phyloP scores from a whole-genome alignment of 2,329 filamentous ascomycete genomes.

The Botrytis fragariae region DNA sequence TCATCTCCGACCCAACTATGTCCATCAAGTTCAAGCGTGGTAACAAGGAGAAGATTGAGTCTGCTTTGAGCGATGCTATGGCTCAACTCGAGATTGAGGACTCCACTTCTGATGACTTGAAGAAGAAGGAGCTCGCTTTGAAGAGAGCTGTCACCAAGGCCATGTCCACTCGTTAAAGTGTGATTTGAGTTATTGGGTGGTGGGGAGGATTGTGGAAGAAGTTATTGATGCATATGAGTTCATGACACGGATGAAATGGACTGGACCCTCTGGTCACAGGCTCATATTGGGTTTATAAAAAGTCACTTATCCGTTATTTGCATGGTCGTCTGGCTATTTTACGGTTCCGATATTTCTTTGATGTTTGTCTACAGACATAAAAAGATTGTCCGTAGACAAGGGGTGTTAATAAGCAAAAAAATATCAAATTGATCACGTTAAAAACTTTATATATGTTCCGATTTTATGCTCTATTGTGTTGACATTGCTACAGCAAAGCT shows the following conservation, averaged over 20 bases:
- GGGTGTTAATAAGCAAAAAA: conserved; percentile 36
- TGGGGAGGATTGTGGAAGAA: conserved; percentile 27
- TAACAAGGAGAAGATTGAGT: conserved; percentile 99
- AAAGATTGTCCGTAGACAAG: conserved; percentile 40
- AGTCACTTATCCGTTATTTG: conserved; percentile 34
- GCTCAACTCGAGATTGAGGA: conserved; percentile 95
- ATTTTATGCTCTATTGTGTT: neutral
- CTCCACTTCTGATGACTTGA: conserved; percentile 85
- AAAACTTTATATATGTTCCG: conserved; percentile 8
- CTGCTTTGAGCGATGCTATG: conserved; percentile 95
- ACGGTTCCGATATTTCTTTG: conserved; percentile 32
- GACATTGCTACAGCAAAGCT: neutral
- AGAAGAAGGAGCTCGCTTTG: conserved; percentile 99
- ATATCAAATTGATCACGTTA: conserved; percentile 25
- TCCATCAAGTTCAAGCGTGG: conserved; percentile 97
- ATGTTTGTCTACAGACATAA: conserved; percentile 36
- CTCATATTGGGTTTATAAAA: conserved; percentile 37
- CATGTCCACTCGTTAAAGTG: conserved; percentile 79
- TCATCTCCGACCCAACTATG: conserved; percentile 92
- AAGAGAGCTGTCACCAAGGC: conserved; percentile 98
- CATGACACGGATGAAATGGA: conserved; percentile 38
- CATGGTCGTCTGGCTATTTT: conserved; percentile 35
- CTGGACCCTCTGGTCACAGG: conserved; percentile 37
- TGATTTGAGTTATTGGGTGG: conserved; percentile 26
- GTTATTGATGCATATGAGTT: conserved; percentile 37